Conservation (phyloP, 2,329 filamentous ascomycete species). For the Sporothrix curviconia region DNA sequence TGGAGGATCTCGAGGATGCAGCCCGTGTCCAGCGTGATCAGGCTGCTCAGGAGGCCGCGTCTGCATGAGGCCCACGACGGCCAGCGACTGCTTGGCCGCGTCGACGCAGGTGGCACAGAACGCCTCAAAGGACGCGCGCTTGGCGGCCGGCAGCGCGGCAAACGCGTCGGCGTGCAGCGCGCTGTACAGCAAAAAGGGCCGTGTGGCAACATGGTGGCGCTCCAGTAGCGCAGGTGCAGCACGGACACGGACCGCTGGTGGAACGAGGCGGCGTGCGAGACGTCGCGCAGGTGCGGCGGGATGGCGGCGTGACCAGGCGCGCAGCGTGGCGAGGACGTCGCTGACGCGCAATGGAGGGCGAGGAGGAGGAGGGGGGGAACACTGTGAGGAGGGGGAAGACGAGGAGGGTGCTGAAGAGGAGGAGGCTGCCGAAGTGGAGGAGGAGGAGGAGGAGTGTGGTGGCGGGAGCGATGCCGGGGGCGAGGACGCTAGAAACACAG, state of each 20-base stretch:
- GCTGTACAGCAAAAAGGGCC: constrained; percentile 30
- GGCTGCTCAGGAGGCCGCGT: constrained; percentile 20
- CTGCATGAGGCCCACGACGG: constrained; percentile 21
- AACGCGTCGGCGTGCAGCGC: constrained; percentile 16
- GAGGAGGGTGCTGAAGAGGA: neutral
- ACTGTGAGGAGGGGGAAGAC: neutral
- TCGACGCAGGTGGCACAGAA: constrained; percentile 22
- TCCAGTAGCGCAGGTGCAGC: constrained; percentile 24
- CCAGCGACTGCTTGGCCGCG: constrained; percentile 20
- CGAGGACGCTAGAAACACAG: too few species aligned
- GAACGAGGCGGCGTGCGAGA: constrained; percentile 18
- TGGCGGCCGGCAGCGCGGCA: constrained; percentile 14
- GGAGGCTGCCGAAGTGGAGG: neutral
- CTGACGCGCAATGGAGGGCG: constrained; percentile 19
- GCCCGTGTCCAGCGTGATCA: constrained; percentile 22
- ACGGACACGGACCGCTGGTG: constrained; percentile 24
- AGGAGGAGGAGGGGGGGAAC: neutral
- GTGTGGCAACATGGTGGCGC: constrained; percentile 21
- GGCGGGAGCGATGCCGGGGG: neutral
- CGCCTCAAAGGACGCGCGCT: constrained; percentile 21
- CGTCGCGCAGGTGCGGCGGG: constrained; percentile 22
- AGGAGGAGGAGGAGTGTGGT: neutral
- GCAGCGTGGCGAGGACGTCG: constrained; percentile 17
- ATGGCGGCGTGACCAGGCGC: constrained; percentile 21
- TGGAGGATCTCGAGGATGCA: constrained; percentile 23